Evolutionary conservation across 495 filamentous ascomycete genomes (phyloP).

Genomic region (Xylaria palmicola): DNA sequence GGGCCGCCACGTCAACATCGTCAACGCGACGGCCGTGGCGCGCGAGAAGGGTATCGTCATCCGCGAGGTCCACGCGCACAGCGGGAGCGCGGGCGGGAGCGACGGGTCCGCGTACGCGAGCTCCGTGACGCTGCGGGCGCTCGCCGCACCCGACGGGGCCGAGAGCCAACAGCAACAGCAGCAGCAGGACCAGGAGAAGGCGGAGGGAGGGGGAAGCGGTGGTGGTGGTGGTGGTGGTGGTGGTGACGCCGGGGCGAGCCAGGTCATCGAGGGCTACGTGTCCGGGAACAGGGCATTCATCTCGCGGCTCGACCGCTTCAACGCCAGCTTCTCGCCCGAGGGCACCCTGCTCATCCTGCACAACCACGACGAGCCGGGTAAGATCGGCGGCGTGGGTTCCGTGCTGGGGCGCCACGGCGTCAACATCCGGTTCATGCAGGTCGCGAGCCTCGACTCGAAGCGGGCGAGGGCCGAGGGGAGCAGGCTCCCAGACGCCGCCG

Average conservation of each 20-base stretch:
- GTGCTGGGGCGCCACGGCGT: slow-evolving; percentile 61
- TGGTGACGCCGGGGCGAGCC: slow-evolving; percentile 30
- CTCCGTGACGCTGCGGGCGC: slow-evolving; percentile 56
- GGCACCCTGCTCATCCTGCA: slow-evolving; percentile 65
- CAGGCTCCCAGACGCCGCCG: slow-evolving; percentile 11
- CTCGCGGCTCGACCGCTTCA: slow-evolving; percentile 63
- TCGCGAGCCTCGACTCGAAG: slow-evolving; percentile 51
- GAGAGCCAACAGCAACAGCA: neutral
- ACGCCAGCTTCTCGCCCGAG: slow-evolving; percentile 60
- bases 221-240: no score
- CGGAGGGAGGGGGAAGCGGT: no score
- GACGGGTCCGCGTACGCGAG: slow-evolving; percentile 48
- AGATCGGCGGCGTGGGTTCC: slow-evolving; percentile 68
- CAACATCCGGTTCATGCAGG: slow-evolving; percentile 72
- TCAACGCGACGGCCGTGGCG: slow-evolving; percentile 68
- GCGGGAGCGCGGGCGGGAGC: neutral
- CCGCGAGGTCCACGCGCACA: slow-evolving; percentile 56
- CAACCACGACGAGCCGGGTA: slow-evolving; percentile 71
- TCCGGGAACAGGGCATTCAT: slow-evolving; percentile 59
- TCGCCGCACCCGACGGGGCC: neutral
- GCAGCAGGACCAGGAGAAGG: neutral
- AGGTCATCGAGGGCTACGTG: slow-evolving; percentile 66
- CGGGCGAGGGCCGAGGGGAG: slow-evolving; percentile 17
- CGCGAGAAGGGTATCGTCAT: slow-evolving; percentile 67
- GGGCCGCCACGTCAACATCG: slow-evolving; percentile 68